phyloP scores from a whole-genome alignment of 2,329 filamentous ascomycete genomes.

The Aspergillus versicolor region DNA sequence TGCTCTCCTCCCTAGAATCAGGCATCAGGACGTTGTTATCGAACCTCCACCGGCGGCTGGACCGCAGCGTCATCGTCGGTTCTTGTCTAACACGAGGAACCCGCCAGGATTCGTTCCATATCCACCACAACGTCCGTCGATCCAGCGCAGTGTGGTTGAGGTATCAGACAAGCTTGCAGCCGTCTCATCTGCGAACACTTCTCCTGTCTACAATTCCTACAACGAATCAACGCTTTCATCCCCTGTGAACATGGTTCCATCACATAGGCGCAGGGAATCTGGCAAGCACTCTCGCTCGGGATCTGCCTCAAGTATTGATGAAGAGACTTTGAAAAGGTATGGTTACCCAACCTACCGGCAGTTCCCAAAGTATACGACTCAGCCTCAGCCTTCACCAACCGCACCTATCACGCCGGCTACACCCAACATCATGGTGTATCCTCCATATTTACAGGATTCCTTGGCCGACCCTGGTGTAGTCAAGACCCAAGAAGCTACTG shows the following conservation, averaged over 20 bases:
- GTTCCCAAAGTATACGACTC: constrained; percentile 59
- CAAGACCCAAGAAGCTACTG: constrained; percentile 40
- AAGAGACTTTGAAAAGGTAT: constrained; percentile 65
- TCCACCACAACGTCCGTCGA: constrained; percentile 41
- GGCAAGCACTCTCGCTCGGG: constrained; percentile 56
- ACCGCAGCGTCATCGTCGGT: constrained; percentile 58
- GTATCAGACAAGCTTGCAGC: constrained; percentile 44
- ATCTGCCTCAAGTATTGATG: constrained; percentile 69
- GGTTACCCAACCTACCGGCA: constrained; percentile 84
- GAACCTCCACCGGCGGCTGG: constrained; percentile 53
- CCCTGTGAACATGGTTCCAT: constrained; percentile 57
- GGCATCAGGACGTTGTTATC: constrained; percentile 77
- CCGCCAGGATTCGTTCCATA: constrained; percentile 54
- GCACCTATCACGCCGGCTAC: constrained; percentile 41
- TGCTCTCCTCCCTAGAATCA: constrained; percentile 79
- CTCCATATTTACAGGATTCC: constrained; percentile 29
- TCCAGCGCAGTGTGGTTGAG: constrained; percentile 48
- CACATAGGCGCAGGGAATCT: constrained; percentile 41
- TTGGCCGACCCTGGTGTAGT: constrained; percentile 37
- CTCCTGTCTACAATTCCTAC: constrained; percentile 29
- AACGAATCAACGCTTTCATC: constrained; percentile 58
- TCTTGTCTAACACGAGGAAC: constrained; percentile 54
- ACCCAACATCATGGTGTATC: constrained; percentile 38
- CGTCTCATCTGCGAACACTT: constrained; percentile 48
- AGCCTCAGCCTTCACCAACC: constrained; percentile 42